Conservation (phyloP, 2,329 filamentous ascomycete genomes). For the Ophiocordyceps camponoti-rufipedis region DNA sequence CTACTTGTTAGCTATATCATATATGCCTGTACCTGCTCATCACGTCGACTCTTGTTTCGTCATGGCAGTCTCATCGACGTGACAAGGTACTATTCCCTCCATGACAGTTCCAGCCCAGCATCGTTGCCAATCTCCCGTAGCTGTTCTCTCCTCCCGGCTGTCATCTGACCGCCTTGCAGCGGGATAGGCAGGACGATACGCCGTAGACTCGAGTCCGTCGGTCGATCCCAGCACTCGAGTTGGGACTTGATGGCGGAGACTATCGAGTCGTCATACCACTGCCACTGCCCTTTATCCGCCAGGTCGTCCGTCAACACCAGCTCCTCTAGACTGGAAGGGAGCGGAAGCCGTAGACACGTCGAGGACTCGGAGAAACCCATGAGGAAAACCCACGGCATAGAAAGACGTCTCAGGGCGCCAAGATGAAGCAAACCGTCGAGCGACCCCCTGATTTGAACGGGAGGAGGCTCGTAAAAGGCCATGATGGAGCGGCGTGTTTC, state of each 20-base stretch:
- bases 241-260: neutral
- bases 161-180: neutral
- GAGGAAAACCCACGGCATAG: neutral
- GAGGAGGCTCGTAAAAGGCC: neutral
- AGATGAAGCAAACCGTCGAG: neutral
- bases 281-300: neutral
- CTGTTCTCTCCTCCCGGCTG: neutral
- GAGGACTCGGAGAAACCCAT: slow-evolving; percentile 1
- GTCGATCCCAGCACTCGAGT: neutral
- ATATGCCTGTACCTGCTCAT: too few species aligned
- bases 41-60: too few species aligned
- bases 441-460: neutral
- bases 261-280: neutral
- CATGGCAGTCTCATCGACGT: too few species aligned
- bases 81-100: neutral
- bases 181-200: neutral
- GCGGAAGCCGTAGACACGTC: neutral
- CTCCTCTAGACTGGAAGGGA: neutral
- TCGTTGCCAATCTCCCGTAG: neutral
- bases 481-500: neutral
- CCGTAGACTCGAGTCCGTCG: neutral
- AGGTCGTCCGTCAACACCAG: neutral
- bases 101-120: neutral
- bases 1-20: too few species aligned
- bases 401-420: neutral